These are phyloP conservation scores for Pelagomonas calceolata DNA, from an alignment of 108 stramenopile species.

Conservation along the genomic window DNA sequence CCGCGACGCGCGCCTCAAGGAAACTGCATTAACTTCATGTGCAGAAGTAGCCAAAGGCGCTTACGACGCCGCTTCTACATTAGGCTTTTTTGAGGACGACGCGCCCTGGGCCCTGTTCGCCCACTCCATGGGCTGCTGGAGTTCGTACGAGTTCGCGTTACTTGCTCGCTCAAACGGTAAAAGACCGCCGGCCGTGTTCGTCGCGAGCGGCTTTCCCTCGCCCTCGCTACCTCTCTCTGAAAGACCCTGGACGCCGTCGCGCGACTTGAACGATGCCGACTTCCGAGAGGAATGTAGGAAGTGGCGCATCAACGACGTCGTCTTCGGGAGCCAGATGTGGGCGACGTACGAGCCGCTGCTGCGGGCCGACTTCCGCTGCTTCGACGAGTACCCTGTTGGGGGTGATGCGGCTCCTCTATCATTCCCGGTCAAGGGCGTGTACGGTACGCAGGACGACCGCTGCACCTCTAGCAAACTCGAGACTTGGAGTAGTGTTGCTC, in stretches of 20 bases:
- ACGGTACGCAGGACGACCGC: too few relatives aligned
- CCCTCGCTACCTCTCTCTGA: background rate
- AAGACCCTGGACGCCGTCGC: background rate
- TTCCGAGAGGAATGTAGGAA: background rate
- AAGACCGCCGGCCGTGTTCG: background rate
- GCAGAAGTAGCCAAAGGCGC: background rate
- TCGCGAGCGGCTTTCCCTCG: background rate
- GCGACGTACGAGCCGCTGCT: background rate
- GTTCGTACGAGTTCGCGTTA: background rate
- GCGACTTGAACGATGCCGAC: background rate
- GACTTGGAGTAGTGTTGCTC: too few relatives aligned
- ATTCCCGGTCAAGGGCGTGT: too few relatives aligned
- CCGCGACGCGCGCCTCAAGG: background rate
- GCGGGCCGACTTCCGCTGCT: background rate
- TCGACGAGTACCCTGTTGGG: background rate
- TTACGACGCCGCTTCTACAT: background rate
- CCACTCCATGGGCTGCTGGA: background rate
- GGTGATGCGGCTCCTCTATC: too few relatives aligned
- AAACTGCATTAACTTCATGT: background rate
- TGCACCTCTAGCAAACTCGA: too few relatives aligned
- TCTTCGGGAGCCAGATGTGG: background rate
- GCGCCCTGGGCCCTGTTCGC: background rate
- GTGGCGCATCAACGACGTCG: background rate
- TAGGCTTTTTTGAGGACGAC: background rate
- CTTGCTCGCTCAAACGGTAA: background rate